Percentiles rank a stretch among this genome's conserved stretches.
phyloP scores from a whole-genome alignment of 1,284 basidiomycete genomes.

The Erythrobasidium hasegawianum region DNA sequence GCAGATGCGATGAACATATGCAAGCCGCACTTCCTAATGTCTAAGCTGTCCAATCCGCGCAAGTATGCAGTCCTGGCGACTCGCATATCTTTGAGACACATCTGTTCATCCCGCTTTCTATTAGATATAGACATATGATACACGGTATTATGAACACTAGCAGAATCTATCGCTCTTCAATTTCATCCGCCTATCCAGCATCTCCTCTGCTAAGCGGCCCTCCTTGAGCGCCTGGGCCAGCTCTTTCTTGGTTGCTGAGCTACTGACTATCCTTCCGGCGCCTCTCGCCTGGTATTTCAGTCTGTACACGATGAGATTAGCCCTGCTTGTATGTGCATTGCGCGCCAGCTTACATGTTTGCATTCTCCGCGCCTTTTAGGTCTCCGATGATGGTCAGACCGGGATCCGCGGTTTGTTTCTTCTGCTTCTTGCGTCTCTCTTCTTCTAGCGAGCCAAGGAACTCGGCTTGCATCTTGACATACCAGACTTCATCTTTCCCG shows the following conservation, averaged over 20 bases:
- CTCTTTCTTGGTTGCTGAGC: constrained; percentile 68
- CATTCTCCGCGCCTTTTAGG: constrained; percentile 45
- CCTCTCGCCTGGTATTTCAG: constrained; percentile 81
- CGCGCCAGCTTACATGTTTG: constrained; percentile 48
- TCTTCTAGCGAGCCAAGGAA: constrained; percentile 81
- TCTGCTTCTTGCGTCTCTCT: constrained; percentile 69
- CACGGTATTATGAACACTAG: no score
- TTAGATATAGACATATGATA: no score
- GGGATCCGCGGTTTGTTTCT: constrained; percentile 54
- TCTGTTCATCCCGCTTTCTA: no score
- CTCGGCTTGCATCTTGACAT: constrained; percentile 83
- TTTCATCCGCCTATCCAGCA: constrained; percentile 82
- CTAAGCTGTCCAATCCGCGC: no score
- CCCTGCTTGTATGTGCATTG: constrained; percentile 1
- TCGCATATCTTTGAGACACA: no score
- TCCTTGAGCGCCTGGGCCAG: constrained; percentile 81
- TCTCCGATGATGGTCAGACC: constrained; percentile 55
- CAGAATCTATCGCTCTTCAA: constrained; percentile 61
- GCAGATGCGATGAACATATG: no score
- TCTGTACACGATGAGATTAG: constrained; percentile 53
- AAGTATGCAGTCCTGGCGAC: no score
- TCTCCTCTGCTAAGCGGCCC: constrained; percentile 77
- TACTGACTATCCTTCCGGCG: constrained; percentile 66
- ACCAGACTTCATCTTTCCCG: constrained; percentile 74
- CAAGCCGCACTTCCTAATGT: no score